These are phyloP conservation scores for Penicillium janthinellum DNA, from an alignment of 2,329 filamentous ascomycete species.

Conservation along the genomic window DNA sequence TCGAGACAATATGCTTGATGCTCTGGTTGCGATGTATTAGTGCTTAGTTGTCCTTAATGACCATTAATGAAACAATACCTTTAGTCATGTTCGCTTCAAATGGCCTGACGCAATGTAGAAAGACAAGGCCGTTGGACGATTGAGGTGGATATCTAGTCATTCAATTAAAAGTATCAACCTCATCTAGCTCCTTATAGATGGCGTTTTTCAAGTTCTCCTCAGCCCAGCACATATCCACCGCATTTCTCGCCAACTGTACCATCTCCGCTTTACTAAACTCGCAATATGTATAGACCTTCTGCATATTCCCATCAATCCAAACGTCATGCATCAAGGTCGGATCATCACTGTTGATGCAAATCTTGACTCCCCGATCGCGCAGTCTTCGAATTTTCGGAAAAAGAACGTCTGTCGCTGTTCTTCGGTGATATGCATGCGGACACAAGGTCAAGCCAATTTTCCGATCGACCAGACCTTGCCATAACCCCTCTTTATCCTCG, in stretches of 20 bases:
- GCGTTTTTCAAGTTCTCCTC: constrained; percentile 39
- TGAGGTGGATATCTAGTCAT: too few relatives aligned
- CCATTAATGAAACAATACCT: neutral
- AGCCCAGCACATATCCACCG: constrained; percentile 54
- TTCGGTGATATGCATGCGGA: constrained; percentile 43
- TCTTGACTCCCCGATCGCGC: constrained; percentile 49
- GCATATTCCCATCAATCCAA: constrained; percentile 53
- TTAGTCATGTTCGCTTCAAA: neutral
- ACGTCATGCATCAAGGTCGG: constrained; percentile 55
- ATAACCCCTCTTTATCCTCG: constrained; percentile 37
- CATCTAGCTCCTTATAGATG: constrained; percentile 20
- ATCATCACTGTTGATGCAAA: constrained; percentile 54
- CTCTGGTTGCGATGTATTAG: constrained; percentile 11
- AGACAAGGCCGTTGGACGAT: neutral
- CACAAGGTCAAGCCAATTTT: constrained; percentile 47
- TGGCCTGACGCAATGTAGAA: neutral
- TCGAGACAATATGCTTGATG: constrained; percentile 22
- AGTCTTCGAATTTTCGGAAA: constrained; percentile 50
- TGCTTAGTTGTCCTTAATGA: neutral
- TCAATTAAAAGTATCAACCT: neutral
- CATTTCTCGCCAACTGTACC: constrained; percentile 45
- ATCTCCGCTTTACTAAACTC: constrained; percentile 47
- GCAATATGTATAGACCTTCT: constrained; percentile 48
- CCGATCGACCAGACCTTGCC: constrained; percentile 34
- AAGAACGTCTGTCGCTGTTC: constrained; percentile 46